These are phyloP conservation scores for Lipomyces kockii DNA, from an alignment of 805 yeast genomes.

Conservation along the genomic window DNA sequence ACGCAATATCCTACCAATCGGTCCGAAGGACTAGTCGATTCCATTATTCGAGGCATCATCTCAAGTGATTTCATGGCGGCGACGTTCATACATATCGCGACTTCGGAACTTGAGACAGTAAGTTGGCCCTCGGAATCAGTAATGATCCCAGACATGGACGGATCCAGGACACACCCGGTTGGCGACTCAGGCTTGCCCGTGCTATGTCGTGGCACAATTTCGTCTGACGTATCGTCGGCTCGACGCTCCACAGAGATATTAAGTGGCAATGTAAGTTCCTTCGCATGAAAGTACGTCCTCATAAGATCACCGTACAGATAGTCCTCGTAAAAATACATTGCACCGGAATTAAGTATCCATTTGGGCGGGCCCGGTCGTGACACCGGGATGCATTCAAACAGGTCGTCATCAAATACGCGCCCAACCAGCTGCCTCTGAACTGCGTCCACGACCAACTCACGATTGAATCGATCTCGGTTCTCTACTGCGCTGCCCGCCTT, in stretches of 20 bases:
- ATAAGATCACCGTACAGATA: conserved; percentile 16
- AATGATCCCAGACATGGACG: background rate
- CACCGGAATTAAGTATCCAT: conserved; percentile 10
- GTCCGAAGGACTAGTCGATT: background rate
- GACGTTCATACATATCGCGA: conserved; percentile 14
- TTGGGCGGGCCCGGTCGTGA: conserved; percentile 16
- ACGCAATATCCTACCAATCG: background rate
- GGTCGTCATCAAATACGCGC: conserved; percentile 5
- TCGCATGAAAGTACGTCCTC: conserved; percentile 8
- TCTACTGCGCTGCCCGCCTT: background rate
- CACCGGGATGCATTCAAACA: conserved; percentile 12
- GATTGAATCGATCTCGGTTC: background rate
- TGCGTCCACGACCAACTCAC: background rate
- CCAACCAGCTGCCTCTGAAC: too few species aligned
- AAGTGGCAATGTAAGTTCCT: too few species aligned
- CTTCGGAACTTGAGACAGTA: conserved; percentile 15
- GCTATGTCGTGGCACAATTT: background rate
- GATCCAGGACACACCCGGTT: too few species aligned
- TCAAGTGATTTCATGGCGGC: conserved; percentile 14
- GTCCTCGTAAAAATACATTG: conserved; percentile 15
- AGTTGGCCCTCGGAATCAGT: conserved; percentile 9
- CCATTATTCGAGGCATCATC: background rate
- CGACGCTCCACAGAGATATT: background rate
- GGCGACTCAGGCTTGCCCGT: background rate
- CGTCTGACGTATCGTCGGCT: background rate